Base-by-base conservation (phyloP, 2,329 filamentous ascomycete genomes). In the Davidsoniella virescens region DNA sequence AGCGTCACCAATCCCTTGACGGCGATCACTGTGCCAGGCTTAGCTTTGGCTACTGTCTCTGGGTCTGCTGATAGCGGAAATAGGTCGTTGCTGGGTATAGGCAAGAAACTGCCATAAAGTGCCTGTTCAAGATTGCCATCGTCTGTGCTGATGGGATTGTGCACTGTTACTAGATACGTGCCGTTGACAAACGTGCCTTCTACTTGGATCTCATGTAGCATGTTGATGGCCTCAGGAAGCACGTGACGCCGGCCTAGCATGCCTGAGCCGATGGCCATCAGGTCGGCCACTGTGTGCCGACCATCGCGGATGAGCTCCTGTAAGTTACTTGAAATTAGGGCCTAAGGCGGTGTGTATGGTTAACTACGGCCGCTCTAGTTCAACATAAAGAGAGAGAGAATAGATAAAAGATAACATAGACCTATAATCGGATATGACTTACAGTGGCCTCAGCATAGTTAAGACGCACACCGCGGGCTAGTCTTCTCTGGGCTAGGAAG, bases 251-350 rank as follows among this genome's bases (percentile, higher is more conserved):
- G 84, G 55, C 90, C 90, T 2, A 96, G 83, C 81, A 96, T 88
- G 50, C 84, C 90, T 59, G 85, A 80, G 58, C 90, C 90, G 55
- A 94, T 76, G 54, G 78, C 71, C 88, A 96, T 96, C 62, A 96
- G 84, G 64, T 94, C 87, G 38, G 88, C 82, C 49, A 96, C 90
- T 12, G 76, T 84, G 68, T 95, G 86, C 57, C 83, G 80, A 62
- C 90, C 90, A 90, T 96, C 90, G 64, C 90, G 88, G 64, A 96
- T 93, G 59, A 95, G 81, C 75, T 96, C 90, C 65, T 95, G 90
- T 46, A 96, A 74, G 64, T 88, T 88, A 62, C 78, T 87, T 55
- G 88, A 81, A 60, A 95, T 93, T 57, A 88, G 74, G 25, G 82
- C 83, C 80, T 84, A 46, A 18, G 44, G 44, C 16, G 6, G 5